Conservation (phyloP, 176 grass and related monocot genomes). For the Aegilops umbellulata region DNA sequence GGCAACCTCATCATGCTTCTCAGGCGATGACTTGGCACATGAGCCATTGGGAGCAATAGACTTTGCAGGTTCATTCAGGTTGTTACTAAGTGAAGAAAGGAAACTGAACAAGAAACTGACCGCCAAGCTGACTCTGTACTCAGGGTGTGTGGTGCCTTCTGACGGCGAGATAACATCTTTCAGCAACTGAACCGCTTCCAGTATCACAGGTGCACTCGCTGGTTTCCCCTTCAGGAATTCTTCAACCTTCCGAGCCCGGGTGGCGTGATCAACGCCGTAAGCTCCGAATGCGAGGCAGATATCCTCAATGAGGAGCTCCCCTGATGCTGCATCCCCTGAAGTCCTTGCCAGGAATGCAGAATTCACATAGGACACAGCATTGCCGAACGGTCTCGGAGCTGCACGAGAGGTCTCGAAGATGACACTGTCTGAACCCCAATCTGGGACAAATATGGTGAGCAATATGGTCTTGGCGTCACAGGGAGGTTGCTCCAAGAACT, state of each 20-base stretch:
- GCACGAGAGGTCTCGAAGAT: conserved; percentile 82
- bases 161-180: conserved; percentile 49
- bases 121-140: conserved; percentile 69
- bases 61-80: conserved; percentile 11
- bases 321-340: conserved; percentile 39
- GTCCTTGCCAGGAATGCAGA: conserved; percentile 71
- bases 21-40: neutral
- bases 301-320: conserved; percentile 44
- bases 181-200: conserved; percentile 63
- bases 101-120: conserved; percentile 78
- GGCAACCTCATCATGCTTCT: neutral
- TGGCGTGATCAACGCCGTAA: conserved; percentile 60
- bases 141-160: conserved; percentile 59
- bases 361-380: conserved; percentile 85
- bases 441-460: conserved; percentile 63
- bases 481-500: conserved; percentile 77
- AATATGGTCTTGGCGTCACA: conserved; percentile 57
- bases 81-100: conserved; percentile 51
- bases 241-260: conserved; percentile 69
- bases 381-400: conserved; percentile 69
- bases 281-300: conserved; percentile 69
- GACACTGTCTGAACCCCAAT: conserved; percentile 44
- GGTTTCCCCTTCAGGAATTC: conserved; percentile 66
- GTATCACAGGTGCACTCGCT: conserved; percentile 41
- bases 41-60: neutral